Evolutionary conservation across 257 asterid genomes (phyloP).

Genomic region (Penstemon davidsonii): DNA sequence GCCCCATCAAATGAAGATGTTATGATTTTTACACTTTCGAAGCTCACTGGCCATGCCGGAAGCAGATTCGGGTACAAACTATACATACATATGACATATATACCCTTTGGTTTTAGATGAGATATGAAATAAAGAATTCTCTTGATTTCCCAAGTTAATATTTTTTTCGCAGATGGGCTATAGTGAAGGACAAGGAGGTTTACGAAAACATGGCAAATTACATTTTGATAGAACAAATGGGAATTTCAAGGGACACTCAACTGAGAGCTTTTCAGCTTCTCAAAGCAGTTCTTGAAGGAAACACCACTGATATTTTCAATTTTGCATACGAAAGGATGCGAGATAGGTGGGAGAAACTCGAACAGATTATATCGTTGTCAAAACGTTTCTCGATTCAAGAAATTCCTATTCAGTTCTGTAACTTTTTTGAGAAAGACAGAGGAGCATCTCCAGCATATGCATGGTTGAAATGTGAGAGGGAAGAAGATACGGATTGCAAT

Average conservation of each 20-base stretch:
- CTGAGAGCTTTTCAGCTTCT: slow-evolving; percentile 65
- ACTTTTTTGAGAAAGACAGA: slow-evolving; percentile 44
- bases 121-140: too few species aligned
- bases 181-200: slow-evolving; percentile 53
- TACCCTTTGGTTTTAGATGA: too few species aligned
- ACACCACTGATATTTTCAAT: slow-evolving; percentile 42
- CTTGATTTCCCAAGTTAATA: neutral
- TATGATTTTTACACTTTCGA: slow-evolving; percentile 53
- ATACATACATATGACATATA: neutral
- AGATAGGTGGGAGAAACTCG: slow-evolving; percentile 56
- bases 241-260: slow-evolving; percentile 61
- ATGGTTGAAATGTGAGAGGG: slow-evolving; percentile 45
- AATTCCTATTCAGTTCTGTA: slow-evolving; percentile 57
- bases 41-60: slow-evolving; percentile 72
- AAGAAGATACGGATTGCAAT: slow-evolving; percentile 36
- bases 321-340: slow-evolving; percentile 53
- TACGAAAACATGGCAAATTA: slow-evolving; percentile 41
- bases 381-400: slow-evolving; percentile 51
- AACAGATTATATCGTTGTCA: slow-evolving; percentile 43
- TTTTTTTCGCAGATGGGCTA: slow-evolving; percentile 63
- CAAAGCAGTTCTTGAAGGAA: slow-evolving; percentile 37
- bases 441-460: slow-evolving; percentile 70
- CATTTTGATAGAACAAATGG: slow-evolving; percentile 39
- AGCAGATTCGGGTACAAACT: slow-evolving; percentile 55
- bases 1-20: slow-evolving; percentile 55